Evolutionary conservation across 208 protist species (phyloP).

Genomic region (Acanthamoeba castellanii): DNA sequence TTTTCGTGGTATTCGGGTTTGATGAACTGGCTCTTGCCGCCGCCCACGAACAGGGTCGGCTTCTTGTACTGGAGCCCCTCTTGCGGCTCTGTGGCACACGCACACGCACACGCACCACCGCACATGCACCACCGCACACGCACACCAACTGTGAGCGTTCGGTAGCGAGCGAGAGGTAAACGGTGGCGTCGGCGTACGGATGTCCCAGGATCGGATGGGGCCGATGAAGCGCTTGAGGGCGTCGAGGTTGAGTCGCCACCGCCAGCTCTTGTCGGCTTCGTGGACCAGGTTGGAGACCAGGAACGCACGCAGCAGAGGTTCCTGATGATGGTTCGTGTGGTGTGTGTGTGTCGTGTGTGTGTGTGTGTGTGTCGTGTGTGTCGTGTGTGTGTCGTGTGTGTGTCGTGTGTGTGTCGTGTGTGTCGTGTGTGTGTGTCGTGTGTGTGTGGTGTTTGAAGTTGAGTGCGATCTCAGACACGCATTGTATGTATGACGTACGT

Average conservation of each 20-base stretch:
- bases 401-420: no score
- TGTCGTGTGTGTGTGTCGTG: no score
- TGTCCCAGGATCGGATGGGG: conserved; percentile 42
- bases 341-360: no score
- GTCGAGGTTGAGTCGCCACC: conserved; percentile 67
- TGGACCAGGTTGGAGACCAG: conserved; percentile 67
- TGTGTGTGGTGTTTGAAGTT: neutral
- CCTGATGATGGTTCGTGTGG: neutral
- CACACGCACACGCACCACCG: no score
- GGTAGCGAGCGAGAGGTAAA: no score
- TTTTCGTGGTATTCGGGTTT: neutral
- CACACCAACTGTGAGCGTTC: neutral
- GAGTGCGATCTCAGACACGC: neutral
- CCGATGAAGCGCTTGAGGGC: conserved; percentile 19
- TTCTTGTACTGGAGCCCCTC: conserved; percentile 40
- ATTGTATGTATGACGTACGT: neutral
- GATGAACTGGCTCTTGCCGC: conserved; percentile 63
- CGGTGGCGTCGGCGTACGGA: neutral
- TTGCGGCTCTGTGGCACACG: neutral
- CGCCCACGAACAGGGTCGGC: conserved; percentile 65
- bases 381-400: no score
- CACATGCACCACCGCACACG: neutral
- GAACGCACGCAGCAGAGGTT: conserved; percentile 59
- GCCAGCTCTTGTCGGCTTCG: conserved; percentile 41
- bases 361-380: no score